Evolutionary conservation across 345 rosid species (phyloP), one percentile per base, ranked within the genome.

Genomic region (Eucalyptus grandis): DNA sequence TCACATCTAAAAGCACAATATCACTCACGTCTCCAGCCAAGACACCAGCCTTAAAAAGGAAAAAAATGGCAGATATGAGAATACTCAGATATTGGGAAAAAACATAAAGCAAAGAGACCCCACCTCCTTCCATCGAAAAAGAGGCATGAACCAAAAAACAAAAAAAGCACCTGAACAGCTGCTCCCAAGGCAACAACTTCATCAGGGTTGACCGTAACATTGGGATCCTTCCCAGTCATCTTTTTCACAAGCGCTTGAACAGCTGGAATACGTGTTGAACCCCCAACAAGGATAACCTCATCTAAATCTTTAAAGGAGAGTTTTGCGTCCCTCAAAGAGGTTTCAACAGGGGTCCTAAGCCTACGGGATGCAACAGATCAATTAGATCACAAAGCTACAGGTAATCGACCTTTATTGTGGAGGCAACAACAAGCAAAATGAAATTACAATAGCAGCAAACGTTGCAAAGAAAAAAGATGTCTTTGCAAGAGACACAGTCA

Each of bases 121-220:
- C 51, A 51, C 16, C 62, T 26, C 27, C 24, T 34, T 47, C 44
- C 47, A 60, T 15, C 6, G 6, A 67, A 40, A 31, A 46, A 37
- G 14, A 40, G 16, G n/a, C 65, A 27, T 34, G 9, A 21, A 27
- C 30, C 37, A 46, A 11, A 49, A 21, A 60, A 60, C 30, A 43
- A 15, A 37, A 65, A 31, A 21, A 90, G 72, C 30, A 98, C 99
- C 99, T 98, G 99, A 65, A 98, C 99, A 31, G 99, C 99, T 92
- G 99, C 99, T 47, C 99, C 99, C 8, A 98, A 91, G 82, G 99
- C 99, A 87, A 98, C 99, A 90, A 98, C 99, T 91, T 98, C 99
- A 89, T 98, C 99, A 7, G 99, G 99, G 88, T 98, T 98, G 31
- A 98, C 99, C 1, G 99, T 95, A 90, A 98, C 98, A 91, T 98